A percentile compares a stretch with the other conserved stretches of the same genome.
Conservation (phyloP, 768 basidiomycete species). For the Lactarius hengduanensis region DNA sequence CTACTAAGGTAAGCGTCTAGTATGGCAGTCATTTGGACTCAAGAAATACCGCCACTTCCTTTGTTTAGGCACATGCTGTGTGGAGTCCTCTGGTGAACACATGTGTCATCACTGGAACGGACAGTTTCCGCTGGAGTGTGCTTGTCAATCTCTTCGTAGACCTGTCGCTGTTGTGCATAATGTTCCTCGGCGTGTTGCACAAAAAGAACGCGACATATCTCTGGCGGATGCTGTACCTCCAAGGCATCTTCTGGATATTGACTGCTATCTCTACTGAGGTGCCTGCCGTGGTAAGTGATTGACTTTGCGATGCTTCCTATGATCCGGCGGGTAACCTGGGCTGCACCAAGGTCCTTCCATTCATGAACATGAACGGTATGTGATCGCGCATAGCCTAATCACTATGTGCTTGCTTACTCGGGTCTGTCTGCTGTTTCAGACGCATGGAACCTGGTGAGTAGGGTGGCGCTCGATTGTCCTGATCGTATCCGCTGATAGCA, state of each 20-base stretch:
- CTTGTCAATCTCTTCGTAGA: constrained; percentile 25
- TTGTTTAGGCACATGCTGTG: constrained; percentile 5
- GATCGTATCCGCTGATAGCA: constrained; percentile 1
- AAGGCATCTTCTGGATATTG: constrained; percentile 24
- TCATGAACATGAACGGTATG: constrained; percentile 26
- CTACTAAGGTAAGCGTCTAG: constrained; percentile 10
- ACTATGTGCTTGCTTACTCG: not conserved
- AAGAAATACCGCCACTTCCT: not conserved
- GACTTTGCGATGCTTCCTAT: no score
- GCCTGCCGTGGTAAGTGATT: constrained; percentile 24
- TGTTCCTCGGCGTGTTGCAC: constrained; percentile 23
- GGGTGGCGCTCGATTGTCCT: not conserved
- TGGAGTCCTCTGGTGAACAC: constrained; percentile 3
- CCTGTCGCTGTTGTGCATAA: constrained; percentile 21
- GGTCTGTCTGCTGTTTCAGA: constrained; percentile 5
- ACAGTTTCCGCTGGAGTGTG: constrained; percentile 22
- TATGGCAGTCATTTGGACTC: no score
- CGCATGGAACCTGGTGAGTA: constrained; percentile 26
- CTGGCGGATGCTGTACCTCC: constrained; percentile 28
- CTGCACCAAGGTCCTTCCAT: constrained; percentile 18
- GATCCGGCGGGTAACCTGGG: not conserved
- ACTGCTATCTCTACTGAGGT: constrained; percentile 18
- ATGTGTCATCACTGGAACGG: constrained; percentile 21
- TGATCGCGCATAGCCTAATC: not conserved
- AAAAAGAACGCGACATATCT: constrained; percentile 26